Evolutionary conservation across 345 rosid genomes (phyloP).

Genomic region (Gynandropsis gynandra): DNA sequence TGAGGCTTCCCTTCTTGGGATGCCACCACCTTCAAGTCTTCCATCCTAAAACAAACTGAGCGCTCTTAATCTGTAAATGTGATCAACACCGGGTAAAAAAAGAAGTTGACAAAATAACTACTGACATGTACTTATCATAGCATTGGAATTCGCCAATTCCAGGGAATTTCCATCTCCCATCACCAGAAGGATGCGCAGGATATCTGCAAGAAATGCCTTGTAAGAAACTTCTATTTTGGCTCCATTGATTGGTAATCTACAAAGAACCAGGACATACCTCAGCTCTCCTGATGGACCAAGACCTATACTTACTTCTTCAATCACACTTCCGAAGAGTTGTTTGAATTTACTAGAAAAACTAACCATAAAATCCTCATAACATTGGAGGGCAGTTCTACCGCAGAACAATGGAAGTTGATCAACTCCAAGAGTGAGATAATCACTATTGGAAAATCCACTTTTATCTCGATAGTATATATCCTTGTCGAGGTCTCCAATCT

Average conservation of each 20-base stretch:
- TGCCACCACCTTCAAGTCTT: constrained; percentile 58
- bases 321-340: constrained; percentile 39
- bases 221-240: constrained; percentile 18
- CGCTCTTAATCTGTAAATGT: constrained; percentile 19
- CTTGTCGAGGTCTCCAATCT: constrained; percentile 54
- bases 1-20: constrained; percentile 53
- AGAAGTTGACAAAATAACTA: constrained; percentile 22
- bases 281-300: constrained; percentile 71
- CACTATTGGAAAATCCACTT: constrained; percentile 45
- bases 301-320: constrained; percentile 63
- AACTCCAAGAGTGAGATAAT: constrained; percentile 66
- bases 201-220: constrained; percentile 35
- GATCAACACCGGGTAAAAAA: not conserved
- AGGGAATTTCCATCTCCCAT: constrained; percentile 64
- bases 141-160: constrained; percentile 75
- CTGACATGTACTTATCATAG: constrained; percentile 69
- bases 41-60: constrained; percentile 42
- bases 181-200: constrained; percentile 60
- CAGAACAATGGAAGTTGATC: constrained; percentile 50
- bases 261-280: constrained; percentile 33
- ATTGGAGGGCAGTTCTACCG: constrained; percentile 61
- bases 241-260: constrained; percentile 14
- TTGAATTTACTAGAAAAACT: constrained; percentile 48
- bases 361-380: constrained; percentile 57
- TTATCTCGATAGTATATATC: constrained; percentile 55